Base-by-base conservation (phyloP, 495 filamentous ascomycete species). In the Cenococcum geophilum region DNA sequence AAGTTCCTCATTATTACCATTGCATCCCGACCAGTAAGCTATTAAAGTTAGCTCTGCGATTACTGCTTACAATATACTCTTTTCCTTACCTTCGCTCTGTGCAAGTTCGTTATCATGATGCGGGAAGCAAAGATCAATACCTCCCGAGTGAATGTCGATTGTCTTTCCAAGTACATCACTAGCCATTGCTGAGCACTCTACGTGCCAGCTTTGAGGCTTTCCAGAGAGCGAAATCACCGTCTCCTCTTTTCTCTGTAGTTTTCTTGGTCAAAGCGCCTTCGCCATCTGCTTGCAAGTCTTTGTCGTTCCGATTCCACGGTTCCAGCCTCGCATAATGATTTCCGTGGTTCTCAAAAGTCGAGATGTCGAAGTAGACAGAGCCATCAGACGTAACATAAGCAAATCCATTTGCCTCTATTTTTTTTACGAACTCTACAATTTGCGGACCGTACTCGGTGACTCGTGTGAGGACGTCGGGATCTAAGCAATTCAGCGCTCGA, bases 171-270 rank as follows among this genome's bases (percentile, higher is more conserved):
- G 78, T 35, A 88, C 83, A 58, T 89, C 87, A 1, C 87, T 91
- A 0, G 92, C 91, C 93, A 98, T 98, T 1, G 89, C 92, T 0
- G 88, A 93, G 82, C 93, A 98, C 76, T 98, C 92, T 63, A 98
- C 1, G 9, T 23, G 93, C 93, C 91, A 97, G 82, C 74, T 95
- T 97, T 0, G 86, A 91, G 40, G 87, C 82, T 75, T 98, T 98
- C 92, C 92, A 96, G 4, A 97, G 78, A 1, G 91, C 93, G 74
- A 98, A 98, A 70, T 98, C 92, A 2, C 84, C 83, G 1, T 82
- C 74, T 8, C 83, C 82, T 27, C 83, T 82, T 72, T 96, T 95
- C 76, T 76, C 85, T 57, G 70, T 80, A 18, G 75, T 80, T 42
- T 78, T 83, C 73, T 87, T 87, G 1, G 60, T 82, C 48, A 97